Evolutionary conservation across 179 eudicot species (phyloP), one percentile per base, ranked within the genome.

Genomic region (Corrigiola litoralis): DNA sequence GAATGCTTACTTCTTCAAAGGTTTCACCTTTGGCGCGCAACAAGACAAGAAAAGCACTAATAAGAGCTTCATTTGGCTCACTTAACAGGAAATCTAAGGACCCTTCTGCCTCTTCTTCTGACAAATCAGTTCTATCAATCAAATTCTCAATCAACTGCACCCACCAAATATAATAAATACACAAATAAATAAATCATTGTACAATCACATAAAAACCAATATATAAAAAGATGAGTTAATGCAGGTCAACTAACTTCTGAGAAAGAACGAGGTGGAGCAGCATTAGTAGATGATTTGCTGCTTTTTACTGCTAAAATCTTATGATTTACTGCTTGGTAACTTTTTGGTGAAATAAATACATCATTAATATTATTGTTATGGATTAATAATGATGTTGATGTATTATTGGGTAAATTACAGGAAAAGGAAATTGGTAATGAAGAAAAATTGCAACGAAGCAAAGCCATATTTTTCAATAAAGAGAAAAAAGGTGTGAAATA

Each of bases 1-100:
- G 24, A 7, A 24, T 10, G 16, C 80, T 72, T 73, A 90, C 99
- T 77, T 94, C 97, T 79, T 83, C 99, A 71, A 67, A 94, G 46
- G 97, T 90, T 82, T 94, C 99, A 45, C 99, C 99, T 83, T 94
- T 94, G 52, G 99, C 94, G 76, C 97, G 85, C 82, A 94, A 72
- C 40, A 91, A 72, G 29, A 90, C 96, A 74, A 94, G 86, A 84
- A 94, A 94, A 24, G 99, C 97, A 69, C 99, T 85, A 47, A 90
- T 91, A 58, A 94, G 61, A 0, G 86, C 83, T 77, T 90, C 99
- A 76, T 86, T 77, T 23, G 96, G 85, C 34, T 80, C 97, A 71
- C 68, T 70, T 61, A 94, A 61, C 67, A 94, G 61, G 77, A 77
- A 94, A 63, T 88, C 84, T 50, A 94, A 76, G 60, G 92, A 81